A percentile compares a stretch with the other conserved stretches of the same genome.
Conservation (phyloP, 2,329 filamentous ascomycete genomes). For the Cercospora zeae-maydis region DNA sequence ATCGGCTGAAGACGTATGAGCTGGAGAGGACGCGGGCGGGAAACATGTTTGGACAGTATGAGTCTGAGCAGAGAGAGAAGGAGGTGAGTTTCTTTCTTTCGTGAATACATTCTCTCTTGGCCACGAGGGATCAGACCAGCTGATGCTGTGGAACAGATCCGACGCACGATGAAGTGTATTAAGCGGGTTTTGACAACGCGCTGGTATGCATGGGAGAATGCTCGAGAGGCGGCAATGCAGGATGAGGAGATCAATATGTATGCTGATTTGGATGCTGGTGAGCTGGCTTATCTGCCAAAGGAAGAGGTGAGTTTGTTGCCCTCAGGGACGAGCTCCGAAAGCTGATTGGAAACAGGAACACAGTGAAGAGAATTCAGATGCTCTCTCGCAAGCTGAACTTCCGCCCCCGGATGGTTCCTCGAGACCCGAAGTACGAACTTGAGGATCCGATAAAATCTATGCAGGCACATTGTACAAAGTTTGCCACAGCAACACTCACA, state of each 20-base stretch:
- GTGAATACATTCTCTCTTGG: neutral
- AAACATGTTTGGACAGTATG: slow-evolving; percentile 63
- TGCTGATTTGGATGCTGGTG: slow-evolving; percentile 32
- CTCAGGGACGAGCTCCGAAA: too few relatives aligned
- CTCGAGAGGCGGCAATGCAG: slow-evolving; percentile 59
- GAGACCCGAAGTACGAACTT: neutral
- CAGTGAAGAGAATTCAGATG: neutral
- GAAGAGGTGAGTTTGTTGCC: slow-evolving; percentile 13
- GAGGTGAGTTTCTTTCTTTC: slow-evolving; percentile 53
- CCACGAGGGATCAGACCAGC: neutral
- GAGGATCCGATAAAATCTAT: neutral
- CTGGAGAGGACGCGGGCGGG: slow-evolving; percentile 65
- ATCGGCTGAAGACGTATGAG: slow-evolving; percentile 76
- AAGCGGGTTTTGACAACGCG: slow-evolving; percentile 82
- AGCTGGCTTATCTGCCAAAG: slow-evolving; percentile 30
- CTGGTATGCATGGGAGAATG: slow-evolving; percentile 83
- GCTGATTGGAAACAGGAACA: neutral
- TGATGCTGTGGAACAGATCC: slow-evolving; percentile 54
- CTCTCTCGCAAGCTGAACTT: neutral
- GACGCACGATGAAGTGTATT: slow-evolving; percentile 74
- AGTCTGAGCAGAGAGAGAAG: slow-evolving; percentile 60
- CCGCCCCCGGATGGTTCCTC: neutral
- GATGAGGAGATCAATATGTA: slow-evolving; percentile 66
- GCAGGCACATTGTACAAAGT: slow-evolving; percentile 2
- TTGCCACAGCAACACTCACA: neutral